phyloP scores from a whole-genome alignment of 768 basidiomycete genomes.

The Russula dissimulans region DNA sequence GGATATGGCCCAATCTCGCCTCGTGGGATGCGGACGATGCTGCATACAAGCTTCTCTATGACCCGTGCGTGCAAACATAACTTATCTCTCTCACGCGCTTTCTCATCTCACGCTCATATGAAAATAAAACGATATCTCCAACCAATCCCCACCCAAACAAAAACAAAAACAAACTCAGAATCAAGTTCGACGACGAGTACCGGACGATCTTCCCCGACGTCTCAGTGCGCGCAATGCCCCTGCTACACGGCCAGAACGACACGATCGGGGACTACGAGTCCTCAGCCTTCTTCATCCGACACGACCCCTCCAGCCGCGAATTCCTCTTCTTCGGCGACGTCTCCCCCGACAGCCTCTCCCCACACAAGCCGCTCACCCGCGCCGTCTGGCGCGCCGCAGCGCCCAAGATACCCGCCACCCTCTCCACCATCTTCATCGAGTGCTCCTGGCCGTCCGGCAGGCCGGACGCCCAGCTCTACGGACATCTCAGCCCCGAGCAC shows the following conservation, averaged over 20 bases:
- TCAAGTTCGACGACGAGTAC: conserved; percentile 47
- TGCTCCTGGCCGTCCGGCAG: conserved; percentile 82
- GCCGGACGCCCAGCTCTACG: conserved; percentile 59
- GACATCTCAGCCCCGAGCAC: conserved; percentile 79
- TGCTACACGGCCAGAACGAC: conserved; percentile 61
- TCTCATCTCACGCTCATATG: not conserved
- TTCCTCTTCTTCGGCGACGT: conserved; percentile 95
- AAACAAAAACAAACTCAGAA: conserved; percentile 26
- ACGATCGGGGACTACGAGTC: conserved; percentile 54
- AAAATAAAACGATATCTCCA: not conserved
- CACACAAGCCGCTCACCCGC: conserved; percentile 43
- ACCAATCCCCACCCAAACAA: not conserved
- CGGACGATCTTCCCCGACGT: conserved; percentile 42
- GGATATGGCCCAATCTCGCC: conserved; percentile 81
- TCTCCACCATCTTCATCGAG: conserved; percentile 87
- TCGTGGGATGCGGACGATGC: conserved; percentile 61
- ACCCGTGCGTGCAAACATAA: conserved; percentile 38
- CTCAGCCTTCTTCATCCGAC: conserved; percentile 77
- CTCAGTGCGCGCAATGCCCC: conserved; percentile 55
- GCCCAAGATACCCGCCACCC: conserved; percentile 53
- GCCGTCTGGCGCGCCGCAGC: conserved; percentile 81
- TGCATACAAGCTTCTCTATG: conserved; percentile 51
- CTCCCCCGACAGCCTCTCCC: conserved; percentile 72
- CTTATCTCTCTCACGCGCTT: not conserved
- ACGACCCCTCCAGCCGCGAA: conserved; percentile 51